Base-by-base conservation (phyloP, 106 monocot genomes). In the Dendrobium nobile region DNA sequence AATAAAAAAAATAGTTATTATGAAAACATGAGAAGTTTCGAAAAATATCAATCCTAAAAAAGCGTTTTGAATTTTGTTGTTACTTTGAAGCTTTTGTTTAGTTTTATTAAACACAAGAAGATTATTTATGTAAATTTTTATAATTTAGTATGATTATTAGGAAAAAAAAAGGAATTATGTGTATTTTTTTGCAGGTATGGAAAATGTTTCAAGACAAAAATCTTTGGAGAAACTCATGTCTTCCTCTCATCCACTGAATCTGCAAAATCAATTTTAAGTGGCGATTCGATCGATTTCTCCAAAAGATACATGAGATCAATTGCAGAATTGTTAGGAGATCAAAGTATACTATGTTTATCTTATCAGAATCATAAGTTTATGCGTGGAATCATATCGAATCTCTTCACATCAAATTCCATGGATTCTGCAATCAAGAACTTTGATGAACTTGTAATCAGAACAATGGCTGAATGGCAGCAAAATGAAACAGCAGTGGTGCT, bases 291-390 rank as follows among this genome's bases (percentile, higher is more conserved):
- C 42, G 82, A 80, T 42, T 92, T 90, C 70, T 77, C 87, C 20
- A 92, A 92, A 80, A 88, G 88, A 59, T 92, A 90, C 48, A 85
- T 92, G 70, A 85, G 80, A 64, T 88, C 95, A 11, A 87, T 92
- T 7, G 80, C 88, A 1, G 88, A 88, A 77, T 85, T 92, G 45
- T 37, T 95, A 37, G 95, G 95, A 58, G 83, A 88, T 45, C 84
- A 92, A 4, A 95, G 95, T 77, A 48, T 95, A 67, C 86, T 95
- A 4, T 95, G 94, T 78, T 81, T 90, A 68, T 90, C 95, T n/a
- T 78, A 82, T 40, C 82, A 84, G 33, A 67, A 81, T 19, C 95
- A 95, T 54, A 77, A 68, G 70, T 42, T 74, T 67, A 45, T 90
- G 13, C 90, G 95, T 0, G 85, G 76, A 26, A 78, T 44, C 22